Percentiles rank a stretch among this genome's conserved stretches.
These are phyloP conservation scores for Coniochaeta hoffmannii DNA, from an alignment of 2,329 filamentous ascomycete genomes.

Conservation along the genomic window DNA sequence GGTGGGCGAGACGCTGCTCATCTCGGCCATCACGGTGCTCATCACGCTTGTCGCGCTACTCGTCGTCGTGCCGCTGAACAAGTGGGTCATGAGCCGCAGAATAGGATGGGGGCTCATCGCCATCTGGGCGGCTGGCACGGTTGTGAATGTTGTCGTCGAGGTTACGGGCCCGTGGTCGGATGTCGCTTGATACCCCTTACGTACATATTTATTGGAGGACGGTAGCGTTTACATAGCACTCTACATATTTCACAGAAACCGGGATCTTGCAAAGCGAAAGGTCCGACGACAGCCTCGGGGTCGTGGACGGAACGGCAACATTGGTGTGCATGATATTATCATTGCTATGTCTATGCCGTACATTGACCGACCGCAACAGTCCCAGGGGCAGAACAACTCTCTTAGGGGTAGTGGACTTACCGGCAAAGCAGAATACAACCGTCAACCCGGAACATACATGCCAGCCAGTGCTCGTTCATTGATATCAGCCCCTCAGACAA, in stretches of 20 bases:
- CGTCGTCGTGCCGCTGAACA: constrained; percentile 74
- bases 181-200: constrained; percentile 14
- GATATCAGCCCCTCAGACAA: neutral
- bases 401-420: constrained; percentile 2
- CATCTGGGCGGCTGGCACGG: constrained; percentile 74
- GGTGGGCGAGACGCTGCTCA: constrained; percentile 76
- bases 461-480: neutral
- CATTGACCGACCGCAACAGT: neutral
- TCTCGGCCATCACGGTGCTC: constrained; percentile 78
- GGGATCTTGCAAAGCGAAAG: no score
- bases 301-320: neutral
- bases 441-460: neutral
- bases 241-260: neutral
- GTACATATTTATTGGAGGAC: neutral
- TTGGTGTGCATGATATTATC: neutral
- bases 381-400: neutral
- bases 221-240: neutral
- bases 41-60: constrained; percentile 72
- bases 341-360: neutral
- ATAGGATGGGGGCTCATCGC: constrained; percentile 76
- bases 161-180: constrained; percentile 47
- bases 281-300: no score
- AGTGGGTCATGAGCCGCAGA: constrained; percentile 74
- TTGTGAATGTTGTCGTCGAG: constrained; percentile 77
- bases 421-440: neutral